A percentile compares a stretch with the other conserved stretches of the same genome.
phyloP scores from a whole-genome alignment of 352 stramenopile species.

The Pythium brachiatum region DNA sequence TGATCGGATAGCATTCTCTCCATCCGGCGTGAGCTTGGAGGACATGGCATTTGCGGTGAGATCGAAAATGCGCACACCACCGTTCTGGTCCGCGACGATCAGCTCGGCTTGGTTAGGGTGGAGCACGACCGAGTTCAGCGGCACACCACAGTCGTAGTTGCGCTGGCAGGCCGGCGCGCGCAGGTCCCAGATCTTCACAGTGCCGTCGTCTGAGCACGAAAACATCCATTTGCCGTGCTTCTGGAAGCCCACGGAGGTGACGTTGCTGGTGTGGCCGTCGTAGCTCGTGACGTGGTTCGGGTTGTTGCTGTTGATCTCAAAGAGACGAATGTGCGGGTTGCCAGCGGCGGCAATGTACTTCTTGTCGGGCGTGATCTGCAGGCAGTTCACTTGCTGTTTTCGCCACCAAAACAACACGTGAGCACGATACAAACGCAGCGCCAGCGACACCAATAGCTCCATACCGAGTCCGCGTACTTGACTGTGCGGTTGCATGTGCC shows the following conservation, averaged over 20 bases:
- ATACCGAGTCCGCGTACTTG: constrained; percentile 93
- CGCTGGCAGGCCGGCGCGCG: constrained; percentile 80
- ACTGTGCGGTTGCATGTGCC: constrained; percentile 95
- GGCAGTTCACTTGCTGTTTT: constrained; percentile 93
- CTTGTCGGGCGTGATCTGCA: constrained; percentile 97
- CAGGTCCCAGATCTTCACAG: constrained; percentile 94
- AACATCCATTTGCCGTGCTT: constrained; percentile 97
- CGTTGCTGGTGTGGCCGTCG: constrained; percentile 95
- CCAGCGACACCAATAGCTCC: background rate
- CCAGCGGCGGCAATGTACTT: constrained; percentile 95
- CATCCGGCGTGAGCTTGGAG: constrained; percentile 62
- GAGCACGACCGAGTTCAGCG: constrained; percentile 94
- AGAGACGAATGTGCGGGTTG: constrained; percentile 97
- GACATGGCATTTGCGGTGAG: constrained; percentile 75
- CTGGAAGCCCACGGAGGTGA: constrained; percentile 98
- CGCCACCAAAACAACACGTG: background rate
- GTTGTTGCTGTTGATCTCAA: constrained; percentile 97
- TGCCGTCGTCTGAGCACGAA: constrained; percentile 96
- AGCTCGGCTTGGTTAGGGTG: constrained; percentile 94
- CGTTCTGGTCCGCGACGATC: constrained; percentile 91
- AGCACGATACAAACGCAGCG: background rate
- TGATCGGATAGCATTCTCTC: constrained; percentile 85
- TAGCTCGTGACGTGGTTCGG: constrained; percentile 94
- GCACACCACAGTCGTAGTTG: constrained; percentile 84
- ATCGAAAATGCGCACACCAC: constrained; percentile 91